phyloP scores from a whole-genome alignment of 2,329 filamentous ascomycete species.

The Aspergillus ochraceoroseus region DNA sequence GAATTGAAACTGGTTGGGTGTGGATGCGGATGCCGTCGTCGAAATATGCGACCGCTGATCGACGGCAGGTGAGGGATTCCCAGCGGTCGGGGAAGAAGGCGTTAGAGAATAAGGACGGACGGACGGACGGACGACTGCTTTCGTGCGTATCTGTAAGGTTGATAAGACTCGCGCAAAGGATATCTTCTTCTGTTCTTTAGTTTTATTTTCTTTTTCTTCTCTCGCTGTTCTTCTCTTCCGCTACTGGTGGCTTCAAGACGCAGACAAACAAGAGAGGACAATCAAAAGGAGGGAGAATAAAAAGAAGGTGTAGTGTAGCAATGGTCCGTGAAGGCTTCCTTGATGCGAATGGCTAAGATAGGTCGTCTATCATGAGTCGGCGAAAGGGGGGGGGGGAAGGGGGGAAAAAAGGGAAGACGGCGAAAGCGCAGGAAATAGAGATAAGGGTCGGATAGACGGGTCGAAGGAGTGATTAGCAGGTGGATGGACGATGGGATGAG shows the following conservation, averaged over 20 bases:
- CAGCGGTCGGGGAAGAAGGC: conserved; percentile 40
- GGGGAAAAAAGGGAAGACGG: conserved; percentile 11
- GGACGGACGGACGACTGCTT: too few relatives aligned
- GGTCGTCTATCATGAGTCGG: conserved; percentile 8
- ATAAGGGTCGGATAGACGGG: conserved; percentile 15
- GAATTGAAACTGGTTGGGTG: conserved; percentile 13
- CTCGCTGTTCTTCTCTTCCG: too few relatives aligned
- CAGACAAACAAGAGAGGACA: neutral
- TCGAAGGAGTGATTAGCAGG: conserved; percentile 14
- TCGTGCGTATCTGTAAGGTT: too few relatives aligned
- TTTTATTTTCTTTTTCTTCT: conserved; percentile 5
- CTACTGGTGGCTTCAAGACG: too few relatives aligned
- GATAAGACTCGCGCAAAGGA: too few relatives aligned
- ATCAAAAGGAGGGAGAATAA: conserved; percentile 1
- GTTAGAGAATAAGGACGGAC: conserved; percentile 9
- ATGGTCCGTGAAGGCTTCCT: conserved; percentile 19
- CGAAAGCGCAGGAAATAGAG: conserved; percentile 16
- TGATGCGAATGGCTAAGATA: conserved; percentile 15
- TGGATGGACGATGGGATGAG: conserved; percentile 12
- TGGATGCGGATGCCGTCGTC: conserved; percentile 35
- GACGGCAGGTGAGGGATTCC: conserved; percentile 38
- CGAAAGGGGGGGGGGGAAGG: conserved; percentile 15
- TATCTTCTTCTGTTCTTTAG: neutral
- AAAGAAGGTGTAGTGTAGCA: conserved; percentile 10
- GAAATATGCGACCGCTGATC: conserved; percentile 42